These are phyloP conservation scores for Aspergillus sclerotialis DNA, from an alignment of 2,329 filamentous ascomycete genomes.

Conservation along the genomic window DNA sequence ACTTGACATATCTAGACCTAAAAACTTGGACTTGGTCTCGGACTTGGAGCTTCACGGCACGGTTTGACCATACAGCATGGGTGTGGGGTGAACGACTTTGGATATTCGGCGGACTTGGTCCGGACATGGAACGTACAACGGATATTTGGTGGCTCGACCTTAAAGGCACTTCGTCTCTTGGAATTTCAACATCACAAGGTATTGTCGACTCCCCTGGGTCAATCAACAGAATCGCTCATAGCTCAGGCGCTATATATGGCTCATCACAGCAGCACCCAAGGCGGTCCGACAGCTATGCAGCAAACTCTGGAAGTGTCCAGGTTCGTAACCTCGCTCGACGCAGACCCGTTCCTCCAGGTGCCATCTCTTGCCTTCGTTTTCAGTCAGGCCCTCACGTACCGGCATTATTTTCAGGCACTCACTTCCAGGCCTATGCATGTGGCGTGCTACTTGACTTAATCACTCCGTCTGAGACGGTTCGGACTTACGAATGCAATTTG, in stretches of 20 bases:
- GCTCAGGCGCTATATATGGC: conserved; percentile 29
- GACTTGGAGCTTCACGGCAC: conserved; percentile 87
- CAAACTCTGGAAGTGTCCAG: conserved; percentile 60
- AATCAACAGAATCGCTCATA: conserved; percentile 29
- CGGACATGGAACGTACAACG: conserved; percentile 93
- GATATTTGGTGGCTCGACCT: conserved; percentile 98
- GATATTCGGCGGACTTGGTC: conserved; percentile 91
- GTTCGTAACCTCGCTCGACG: conserved; percentile 46
- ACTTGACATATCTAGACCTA: conserved; percentile 92
- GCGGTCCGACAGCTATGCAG: conserved; percentile 56
- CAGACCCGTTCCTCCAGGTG: conserved; percentile 63
- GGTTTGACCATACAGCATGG: conserved; percentile 93
- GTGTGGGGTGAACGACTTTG: conserved; percentile 89
- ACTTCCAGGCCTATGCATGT: conserved; percentile 93
- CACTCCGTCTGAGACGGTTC: conserved; percentile 82
- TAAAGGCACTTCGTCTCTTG: conserved; percentile 80
- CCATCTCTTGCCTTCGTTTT: conserved; percentile 86
- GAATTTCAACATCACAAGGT: conserved; percentile 58
- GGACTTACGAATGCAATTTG: conserved; percentile 78
- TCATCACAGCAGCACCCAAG: conserved; percentile 27
- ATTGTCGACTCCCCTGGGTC: conserved; percentile 37
- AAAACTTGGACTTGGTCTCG: conserved; percentile 98
- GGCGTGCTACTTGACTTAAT: conserved; percentile 90
- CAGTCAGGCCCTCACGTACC: conserved; percentile 80
- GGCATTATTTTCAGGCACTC: conserved; percentile 80